Evolutionary conservation across 768 basidiomycete genomes (phyloP).

Genomic region (Pilatotrama ljubarskyi): DNA sequence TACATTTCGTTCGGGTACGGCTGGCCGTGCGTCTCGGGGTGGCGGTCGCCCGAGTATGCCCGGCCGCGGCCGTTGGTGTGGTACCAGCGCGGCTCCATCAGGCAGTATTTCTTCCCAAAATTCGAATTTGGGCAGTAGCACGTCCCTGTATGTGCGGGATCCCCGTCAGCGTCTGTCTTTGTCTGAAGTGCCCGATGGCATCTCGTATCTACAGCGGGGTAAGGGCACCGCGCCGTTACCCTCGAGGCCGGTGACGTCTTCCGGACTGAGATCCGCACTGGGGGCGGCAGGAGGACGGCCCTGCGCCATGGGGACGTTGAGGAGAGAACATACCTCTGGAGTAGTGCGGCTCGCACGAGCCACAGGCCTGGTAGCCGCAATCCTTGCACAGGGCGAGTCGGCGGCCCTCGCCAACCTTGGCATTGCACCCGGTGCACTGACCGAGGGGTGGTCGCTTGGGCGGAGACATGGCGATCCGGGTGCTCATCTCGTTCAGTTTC

Average conservation of each 20-base stretch:
- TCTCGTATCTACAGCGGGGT: neutral
- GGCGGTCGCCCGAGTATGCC: slow-evolving; percentile 36
- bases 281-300: slow-evolving; percentile 2
- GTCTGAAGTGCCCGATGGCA: slow-evolving; percentile 1
- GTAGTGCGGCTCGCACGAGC: slow-evolving; percentile 34
- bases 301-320: neutral
- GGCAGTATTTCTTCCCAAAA: slow-evolving; percentile 36
- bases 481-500: slow-evolving; percentile 29
- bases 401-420: slow-evolving; percentile 17
- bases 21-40: slow-evolving; percentile 31
- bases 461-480: slow-evolving; percentile 30
- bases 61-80: slow-evolving; percentile 32
- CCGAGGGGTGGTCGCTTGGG: slow-evolving; percentile 25
- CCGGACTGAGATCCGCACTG: neutral
- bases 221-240: neutral
- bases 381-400: slow-evolving; percentile 31
- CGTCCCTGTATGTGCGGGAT: slow-evolving; percentile 28
- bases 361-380: slow-evolving; percentile 38
- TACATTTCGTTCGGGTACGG: slow-evolving; percentile 30
- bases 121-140: slow-evolving; percentile 39
- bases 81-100: slow-evolving; percentile 33
- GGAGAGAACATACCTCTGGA: slow-evolving; percentile 26
- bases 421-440: slow-evolving; percentile 35
- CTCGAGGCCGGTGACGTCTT: slow-evolving; percentile 8
- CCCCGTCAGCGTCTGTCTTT: slow-evolving; percentile 9